These are phyloP conservation scores for Deakozyma indianensis DNA, from an alignment of 805 yeast genomes.

Conservation along the genomic window DNA sequence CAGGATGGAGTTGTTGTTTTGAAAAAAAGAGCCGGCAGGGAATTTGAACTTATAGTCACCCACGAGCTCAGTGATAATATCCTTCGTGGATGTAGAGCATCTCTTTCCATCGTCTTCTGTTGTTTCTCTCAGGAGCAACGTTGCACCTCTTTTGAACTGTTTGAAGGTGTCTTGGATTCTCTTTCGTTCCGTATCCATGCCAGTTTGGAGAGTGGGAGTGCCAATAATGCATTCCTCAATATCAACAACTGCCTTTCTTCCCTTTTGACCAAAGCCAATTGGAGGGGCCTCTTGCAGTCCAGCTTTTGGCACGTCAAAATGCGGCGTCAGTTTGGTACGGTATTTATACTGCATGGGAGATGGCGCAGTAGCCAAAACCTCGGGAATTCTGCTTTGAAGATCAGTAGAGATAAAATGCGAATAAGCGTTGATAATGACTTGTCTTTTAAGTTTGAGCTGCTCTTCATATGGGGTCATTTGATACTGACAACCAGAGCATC, in stretches of 20 bases:
- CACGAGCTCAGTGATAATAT: slow-evolving; percentile 69
- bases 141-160: slow-evolving; percentile 64
- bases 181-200: slow-evolving; percentile 54
- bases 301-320: slow-evolving; percentile 59
- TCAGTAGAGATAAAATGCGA: slow-evolving; percentile 44
- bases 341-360: slow-evolving; percentile 69
- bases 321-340: slow-evolving; percentile 92
- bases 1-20: slow-evolving; percentile 82
- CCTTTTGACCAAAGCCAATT: slow-evolving; percentile 81
- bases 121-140: slow-evolving; percentile 71
- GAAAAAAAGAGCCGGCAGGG: slow-evolving; percentile 93
- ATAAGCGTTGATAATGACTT: slow-evolving; percentile 72
- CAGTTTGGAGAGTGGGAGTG: slow-evolving; percentile 60
- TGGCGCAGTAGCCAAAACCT: slow-evolving; percentile 45
- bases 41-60: slow-evolving; percentile 55
- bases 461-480: slow-evolving; percentile 62
- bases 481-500: slow-evolving; percentile 90
- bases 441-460: slow-evolving; percentile 58
- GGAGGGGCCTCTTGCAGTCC: slow-evolving; percentile 40
- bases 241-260: slow-evolving; percentile 56
- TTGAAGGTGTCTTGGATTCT: slow-evolving; percentile 35
- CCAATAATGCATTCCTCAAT: slow-evolving; percentile 92
- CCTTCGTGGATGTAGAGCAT: slow-evolving; percentile 67
- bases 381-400: slow-evolving; percentile 32
- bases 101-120: slow-evolving; percentile 41